Evolutionary conservation across 495 filamentous ascomycete species (phyloP), one percentile per base, ranked within the genome.

Genomic region (Hypoxylon lienhwacheense): DNA sequence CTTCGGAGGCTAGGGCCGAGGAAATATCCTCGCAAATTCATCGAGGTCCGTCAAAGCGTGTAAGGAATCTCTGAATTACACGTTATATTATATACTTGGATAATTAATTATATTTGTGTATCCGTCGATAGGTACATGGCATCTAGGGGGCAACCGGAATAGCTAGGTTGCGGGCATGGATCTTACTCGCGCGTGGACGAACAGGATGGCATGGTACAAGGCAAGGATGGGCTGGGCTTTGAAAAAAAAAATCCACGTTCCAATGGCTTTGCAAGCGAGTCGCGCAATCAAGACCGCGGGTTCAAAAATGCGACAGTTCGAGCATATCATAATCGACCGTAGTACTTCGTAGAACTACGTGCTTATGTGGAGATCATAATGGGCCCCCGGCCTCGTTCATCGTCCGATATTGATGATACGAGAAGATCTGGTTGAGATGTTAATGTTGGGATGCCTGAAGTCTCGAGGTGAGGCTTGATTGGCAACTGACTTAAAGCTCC

Each of bases 1-100:
- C 43, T 53, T 61, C 58, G 58, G 58, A 61, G 58, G 50, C 47
- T 56, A 61, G 58, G 58, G 46, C 58, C 58, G 58, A 61, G 47
- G n/a, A 53, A 47, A 39, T 47, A 61, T 53, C 58, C 47, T 51
- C 58, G 47, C 40, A 21, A 14, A n/a, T 41, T 40, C n/a, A 12
- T 50, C 33, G 17, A 29, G 47, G 11, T 35, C 24, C 39, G 36
- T 45, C 20, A 45, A 61, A 39, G 52, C 46, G 43, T 51, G 57
- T 51, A 17, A 12, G 26, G 31, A 33, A 32, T 55, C 36, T 55
- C 25, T 32, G 24, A 26, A 26, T 11, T 39, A 22, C 25, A 20
- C 25, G 25, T 41, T 41, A 21, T 41, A 41, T 20, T 26, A n/a
- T n/a, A n/a, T 43, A 50, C 40, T 31, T 31, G 28, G n/a, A n/a